Evolutionary conservation across 352 stramenopile species (phyloP), one percentile per base, ranked within the genome.

Genomic region (Phytophthora pinifolia): DNA sequence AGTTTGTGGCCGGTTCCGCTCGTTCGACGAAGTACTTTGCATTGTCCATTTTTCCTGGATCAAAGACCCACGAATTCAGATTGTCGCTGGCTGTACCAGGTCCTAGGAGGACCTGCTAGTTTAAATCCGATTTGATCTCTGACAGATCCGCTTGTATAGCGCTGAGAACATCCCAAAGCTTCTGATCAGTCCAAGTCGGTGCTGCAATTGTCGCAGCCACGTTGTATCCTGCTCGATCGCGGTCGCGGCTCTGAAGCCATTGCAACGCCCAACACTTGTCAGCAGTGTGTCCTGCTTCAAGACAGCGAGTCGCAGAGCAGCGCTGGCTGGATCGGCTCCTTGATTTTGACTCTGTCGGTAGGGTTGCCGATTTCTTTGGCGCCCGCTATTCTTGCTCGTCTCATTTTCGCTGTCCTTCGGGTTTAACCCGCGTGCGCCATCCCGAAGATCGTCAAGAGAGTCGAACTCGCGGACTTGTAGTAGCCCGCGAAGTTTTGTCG

Each of bases 61-160:
- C 48, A 41, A 55, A 47, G 6, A 55, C 17, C 20, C 47, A 38
- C 2, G 5, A 30, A 9, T 38, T 17, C 14, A 53, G 7, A 20
- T 35, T n/a, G 5, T 44, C 22, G 8, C 31, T 58, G 39, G 34
- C 52, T 59, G 22, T 18, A 22, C 31, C 7, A 46, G 52, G 51
- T 32, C 39, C 15, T 41, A 39, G 52, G 34, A 46, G 12, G 42
- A 22, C 42, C 33, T 3, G 4, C 33, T 59, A 59, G 52, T 59
- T 59, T 59, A 52, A 53, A 59, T 52, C 34, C 1, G 22, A n/a
- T 6, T 52, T 59, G 5, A 53, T n/a, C 27, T 59, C 41, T 0
- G 33, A 14, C 0, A 59, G 6, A 12, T 47, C 15, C 10, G n/a
- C 22, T 17, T 46, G 46, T 1, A 58, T 49, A 4, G 50, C 27